These are phyloP conservation scores for Ambrosiella xylebori DNA, from an alignment of 2,329 filamentous ascomycete genomes.

Conservation along the genomic window DNA sequence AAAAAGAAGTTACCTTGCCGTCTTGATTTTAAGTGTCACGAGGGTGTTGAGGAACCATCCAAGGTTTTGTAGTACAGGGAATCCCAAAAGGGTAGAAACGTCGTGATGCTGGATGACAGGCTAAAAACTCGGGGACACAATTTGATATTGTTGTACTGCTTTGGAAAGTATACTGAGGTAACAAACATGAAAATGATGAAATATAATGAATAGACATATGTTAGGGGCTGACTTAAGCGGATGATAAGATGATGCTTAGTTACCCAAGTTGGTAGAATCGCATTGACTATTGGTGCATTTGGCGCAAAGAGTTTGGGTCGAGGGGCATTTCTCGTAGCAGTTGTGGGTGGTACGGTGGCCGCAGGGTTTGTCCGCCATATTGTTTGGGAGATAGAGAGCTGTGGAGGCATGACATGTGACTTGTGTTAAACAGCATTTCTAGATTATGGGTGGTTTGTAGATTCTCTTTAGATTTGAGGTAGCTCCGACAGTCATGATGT, in stretches of 20 bases:
- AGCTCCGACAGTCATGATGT: too few relatives aligned
- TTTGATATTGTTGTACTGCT: not conserved
- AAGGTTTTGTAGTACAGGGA: not conserved
- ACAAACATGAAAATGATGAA: not conserved
- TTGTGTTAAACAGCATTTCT: too few relatives aligned
- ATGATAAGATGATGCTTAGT: not conserved
- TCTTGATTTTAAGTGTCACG: not conserved
- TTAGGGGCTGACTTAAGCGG: not conserved
- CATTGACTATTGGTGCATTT: not conserved
- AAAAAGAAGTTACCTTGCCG: not conserved
- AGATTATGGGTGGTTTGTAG: too few relatives aligned
- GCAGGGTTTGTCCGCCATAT: constrained; percentile 13
- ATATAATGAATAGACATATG: not conserved
- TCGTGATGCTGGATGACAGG: not conserved
- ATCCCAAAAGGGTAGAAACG: too few relatives aligned
- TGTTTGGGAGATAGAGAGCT: not conserved
- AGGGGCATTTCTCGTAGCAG: constrained; percentile 2
- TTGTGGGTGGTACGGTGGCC: constrained; percentile 11
- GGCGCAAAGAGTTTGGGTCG: not conserved
- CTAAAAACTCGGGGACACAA: not conserved
- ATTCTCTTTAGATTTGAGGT: too few relatives aligned
- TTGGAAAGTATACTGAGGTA: not conserved
- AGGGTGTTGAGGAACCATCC: not conserved
- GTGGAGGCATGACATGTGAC: too few relatives aligned
- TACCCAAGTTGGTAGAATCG: not conserved